phyloP scores from a whole-genome alignment of 371 early-diverging fungal genomes.

The Phascolomyces articulosus region DNA sequence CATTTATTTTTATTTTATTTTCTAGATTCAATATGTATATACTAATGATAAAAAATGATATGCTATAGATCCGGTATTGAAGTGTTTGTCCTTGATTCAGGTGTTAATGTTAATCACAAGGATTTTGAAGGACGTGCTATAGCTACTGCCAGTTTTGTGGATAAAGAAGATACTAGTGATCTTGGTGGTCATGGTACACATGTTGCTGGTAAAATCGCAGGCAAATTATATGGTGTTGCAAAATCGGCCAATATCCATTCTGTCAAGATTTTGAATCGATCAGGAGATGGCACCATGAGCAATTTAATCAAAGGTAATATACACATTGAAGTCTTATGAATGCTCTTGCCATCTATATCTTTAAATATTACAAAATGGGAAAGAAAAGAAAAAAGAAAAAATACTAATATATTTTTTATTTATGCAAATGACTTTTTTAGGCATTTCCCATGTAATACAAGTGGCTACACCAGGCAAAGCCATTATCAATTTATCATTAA shows the following conservation, averaged over 20 bases:
- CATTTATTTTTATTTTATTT: no score
- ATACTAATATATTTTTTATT: neutral
- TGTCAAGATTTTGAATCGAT: constrained; percentile 65
- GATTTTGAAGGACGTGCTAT: constrained; percentile 81
- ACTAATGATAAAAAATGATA: neutral
- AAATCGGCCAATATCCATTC: constrained; percentile 73
- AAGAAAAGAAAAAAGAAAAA: neutral
- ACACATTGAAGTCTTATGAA: no score
- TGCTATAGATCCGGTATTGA: constrained; percentile 17
- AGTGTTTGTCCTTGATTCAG: constrained; percentile 44
- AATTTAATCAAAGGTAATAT: constrained; percentile 68
- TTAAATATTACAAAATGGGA: neutral
- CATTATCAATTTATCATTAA: constrained; percentile 63
- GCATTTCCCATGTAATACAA: constrained; percentile 27
- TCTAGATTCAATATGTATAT: no score
- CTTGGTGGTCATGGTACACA: constrained; percentile 82
- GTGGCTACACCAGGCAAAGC: constrained; percentile 31
- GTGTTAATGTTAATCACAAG: constrained; percentile 68
- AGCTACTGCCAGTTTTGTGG: constrained; percentile 57
- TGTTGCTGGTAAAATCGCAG: constrained; percentile 77
- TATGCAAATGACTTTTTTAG: constrained; percentile 2
- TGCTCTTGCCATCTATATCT: neutral
- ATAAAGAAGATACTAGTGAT: constrained; percentile 59
- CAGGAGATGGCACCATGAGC: constrained; percentile 60
- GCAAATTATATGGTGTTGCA: constrained; percentile 73